Base-by-base conservation (phyloP, 495 filamentous ascomycete species). In the Aspergillus avenaceus region DNA sequence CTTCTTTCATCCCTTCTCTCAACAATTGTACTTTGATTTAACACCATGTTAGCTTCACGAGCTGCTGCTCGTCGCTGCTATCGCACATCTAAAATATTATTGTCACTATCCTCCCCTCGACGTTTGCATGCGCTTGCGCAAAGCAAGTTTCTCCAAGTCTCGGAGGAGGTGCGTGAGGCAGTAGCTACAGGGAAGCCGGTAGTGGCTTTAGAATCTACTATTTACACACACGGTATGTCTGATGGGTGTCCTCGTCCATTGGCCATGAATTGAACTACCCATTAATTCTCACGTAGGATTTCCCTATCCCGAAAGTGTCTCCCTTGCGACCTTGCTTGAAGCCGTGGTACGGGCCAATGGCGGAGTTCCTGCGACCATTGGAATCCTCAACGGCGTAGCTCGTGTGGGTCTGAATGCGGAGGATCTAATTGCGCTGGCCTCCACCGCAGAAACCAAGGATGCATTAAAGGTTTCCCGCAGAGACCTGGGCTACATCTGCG, bases 161-260 rank as follows among this genome's bases (percentile, higher is more conserved):
- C 90, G 6, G 83, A 88, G 52, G 91, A 97, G 63, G 84, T 98
- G 12, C 76, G 73, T 32, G 81, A 86, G 57, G 93, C 91, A 41
- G 52, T 97, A 21, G 70, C 79, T 14, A 74, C 79, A 16, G 81
- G 83, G 40, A 80, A 78, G 36, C 92, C 93, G 2, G 84, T 97
- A 7, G 91, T 98, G 11, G 91, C 93, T 26, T 77, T 98, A 8
- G 93, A 98, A 66, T 85, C 88, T 2, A 95, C 93, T 2, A 97
- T 98, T 32, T 86, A 88, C 54, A 89, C 85, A 13, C 85, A 89
- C 66, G 84, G 84, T 87, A 70, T 26, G 55, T 45, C n/a, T n/a
- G n/a, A n/a, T n/a, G n/a, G n/a, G n/a, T 45, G n/a, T 26, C 1
- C 5, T 2, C 9, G 5, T 21, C 4, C 8, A 21, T 27, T 23